Percentiles rank a stretch among this genome's conserved stretches.
phyloP scores from a whole-genome alignment of 1,139 yeast species.

The Wickerhamomyces sp. region DNA sequence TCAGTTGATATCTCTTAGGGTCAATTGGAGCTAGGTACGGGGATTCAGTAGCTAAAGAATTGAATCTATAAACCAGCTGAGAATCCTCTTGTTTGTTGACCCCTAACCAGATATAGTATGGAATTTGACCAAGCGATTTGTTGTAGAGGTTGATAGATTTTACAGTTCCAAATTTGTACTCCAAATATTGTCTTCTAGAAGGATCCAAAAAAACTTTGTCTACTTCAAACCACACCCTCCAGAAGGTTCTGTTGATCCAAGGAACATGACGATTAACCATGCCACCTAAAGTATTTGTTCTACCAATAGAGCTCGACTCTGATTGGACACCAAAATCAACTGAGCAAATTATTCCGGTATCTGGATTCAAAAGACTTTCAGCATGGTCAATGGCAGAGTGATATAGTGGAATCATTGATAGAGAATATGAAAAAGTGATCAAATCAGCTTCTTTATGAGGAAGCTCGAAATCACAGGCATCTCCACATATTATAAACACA shows the following conservation, averaged over 20 bases:
- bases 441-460: slow-evolving; percentile 51
- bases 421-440: slow-evolving; percentile 72
- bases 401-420: slow-evolving; percentile 82
- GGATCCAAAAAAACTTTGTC: slow-evolving; percentile 78
- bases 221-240: slow-evolving; percentile 87
- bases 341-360: slow-evolving; percentile 57
- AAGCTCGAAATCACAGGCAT: slow-evolving; percentile 63
- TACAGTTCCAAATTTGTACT: slow-evolving; percentile 74
- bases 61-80: slow-evolving; percentile 57
- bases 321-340: slow-evolving; percentile 82
- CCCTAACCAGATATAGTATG: slow-evolving; percentile 81
- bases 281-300: slow-evolving; percentile 73
- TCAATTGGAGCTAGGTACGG: slow-evolving; percentile 66
- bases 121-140: slow-evolving; percentile 62
- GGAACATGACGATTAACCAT: slow-evolving; percentile 65
- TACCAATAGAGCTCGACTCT: slow-evolving; percentile 59
- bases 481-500: slow-evolving; percentile 68
- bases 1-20: slow-evolving; percentile 21
- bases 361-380: slow-evolving; percentile 44
- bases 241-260: slow-evolving; percentile 73
- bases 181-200: slow-evolving; percentile 76
- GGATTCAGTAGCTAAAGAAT: slow-evolving; percentile 73
- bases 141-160: slow-evolving; percentile 69
- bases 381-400: slow-evolving; percentile 78
- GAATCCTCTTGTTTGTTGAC: slow-evolving; percentile 64